phyloP scores from a whole-genome alignment of 441 rosid genomes.

The Pelargonium fulgidum region DNA sequence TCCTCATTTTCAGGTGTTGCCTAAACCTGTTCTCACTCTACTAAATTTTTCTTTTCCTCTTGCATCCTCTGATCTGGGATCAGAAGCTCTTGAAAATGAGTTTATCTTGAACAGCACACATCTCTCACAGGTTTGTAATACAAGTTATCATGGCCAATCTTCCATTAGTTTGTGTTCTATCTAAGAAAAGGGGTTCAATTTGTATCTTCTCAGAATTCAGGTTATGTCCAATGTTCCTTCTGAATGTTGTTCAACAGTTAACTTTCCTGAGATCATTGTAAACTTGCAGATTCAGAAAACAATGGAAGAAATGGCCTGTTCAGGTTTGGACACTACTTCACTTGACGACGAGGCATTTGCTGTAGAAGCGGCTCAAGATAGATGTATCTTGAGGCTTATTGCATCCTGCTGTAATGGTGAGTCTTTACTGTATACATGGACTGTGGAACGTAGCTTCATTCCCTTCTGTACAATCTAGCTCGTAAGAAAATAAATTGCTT shows the following conservation, averaged over 20 bases:
- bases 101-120: conserved; percentile 57
- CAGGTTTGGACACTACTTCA: conserved; percentile 44
- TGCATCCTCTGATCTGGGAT: conserved; percentile 87
- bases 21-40: conserved; percentile 72
- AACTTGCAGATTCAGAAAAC: conserved; percentile 53
- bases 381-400: conserved; percentile 76
- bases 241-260: conserved; percentile 8
- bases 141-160: neutral
- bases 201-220: neutral
- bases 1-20: conserved; percentile 60
- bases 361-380: conserved; percentile 76
- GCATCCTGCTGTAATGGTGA: conserved; percentile 83
- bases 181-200: neutral
- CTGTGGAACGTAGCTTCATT: neutral
- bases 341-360: conserved; percentile 76
- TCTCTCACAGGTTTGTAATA: conserved; percentile 53
- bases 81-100: conserved; percentile 83
- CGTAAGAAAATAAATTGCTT: neutral
- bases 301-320: conserved; percentile 46
- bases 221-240: neutral
- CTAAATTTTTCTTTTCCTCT: conserved; percentile 65
- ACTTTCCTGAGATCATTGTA: conserved; percentile 9
- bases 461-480: neutral
- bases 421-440: conserved; percentile 23
- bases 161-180: neutral